Evolutionary conservation across 805 yeast genomes (phyloP).

Genomic region (Candida sphagnicola): DNA sequence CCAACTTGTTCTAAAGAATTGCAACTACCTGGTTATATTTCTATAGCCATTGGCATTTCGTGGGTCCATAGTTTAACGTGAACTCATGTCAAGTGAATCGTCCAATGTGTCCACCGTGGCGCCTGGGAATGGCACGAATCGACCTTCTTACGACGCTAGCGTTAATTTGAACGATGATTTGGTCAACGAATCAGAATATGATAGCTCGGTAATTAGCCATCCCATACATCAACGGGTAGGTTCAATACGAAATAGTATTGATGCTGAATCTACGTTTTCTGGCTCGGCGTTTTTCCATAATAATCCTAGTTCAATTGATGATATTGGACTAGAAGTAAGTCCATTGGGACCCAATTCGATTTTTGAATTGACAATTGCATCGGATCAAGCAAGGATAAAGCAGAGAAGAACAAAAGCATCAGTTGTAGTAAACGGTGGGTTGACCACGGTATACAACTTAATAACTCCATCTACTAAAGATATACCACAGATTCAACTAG

Average conservation of each 20-base stretch:
- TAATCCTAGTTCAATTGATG: constrained; percentile 11
- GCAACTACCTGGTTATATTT: not conserved
- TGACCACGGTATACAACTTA: constrained; percentile 41
- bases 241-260: constrained; percentile 25
- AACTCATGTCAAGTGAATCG: constrained; percentile 2
- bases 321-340: constrained; percentile 28
- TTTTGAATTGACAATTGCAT: constrained; percentile 66
- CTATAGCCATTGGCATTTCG: too few species aligned
- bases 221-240: constrained; percentile 11
- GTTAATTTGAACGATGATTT: constrained; percentile 32
- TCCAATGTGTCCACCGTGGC: constrained; percentile 4
- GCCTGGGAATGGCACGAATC: constrained; percentile 6
- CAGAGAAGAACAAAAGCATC: constrained; percentile 28
- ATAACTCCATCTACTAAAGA: constrained; percentile 73
- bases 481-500: constrained; percentile 74
- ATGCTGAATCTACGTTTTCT: constrained; percentile 27
- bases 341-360: constrained; percentile 75
- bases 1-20: not conserved
- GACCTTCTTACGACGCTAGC: constrained; percentile 20
- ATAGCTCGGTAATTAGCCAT: constrained; percentile 13
- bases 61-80: not conserved
- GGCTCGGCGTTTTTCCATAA: constrained; percentile 22
- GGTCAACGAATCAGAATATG: constrained; percentile 22
- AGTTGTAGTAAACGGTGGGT: constrained; percentile 40
- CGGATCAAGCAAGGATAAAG: constrained; percentile 38